Base-by-base conservation (phyloP, 192 early-diverging fungal genomes). In the Radiomyces spectabilis region DNA sequence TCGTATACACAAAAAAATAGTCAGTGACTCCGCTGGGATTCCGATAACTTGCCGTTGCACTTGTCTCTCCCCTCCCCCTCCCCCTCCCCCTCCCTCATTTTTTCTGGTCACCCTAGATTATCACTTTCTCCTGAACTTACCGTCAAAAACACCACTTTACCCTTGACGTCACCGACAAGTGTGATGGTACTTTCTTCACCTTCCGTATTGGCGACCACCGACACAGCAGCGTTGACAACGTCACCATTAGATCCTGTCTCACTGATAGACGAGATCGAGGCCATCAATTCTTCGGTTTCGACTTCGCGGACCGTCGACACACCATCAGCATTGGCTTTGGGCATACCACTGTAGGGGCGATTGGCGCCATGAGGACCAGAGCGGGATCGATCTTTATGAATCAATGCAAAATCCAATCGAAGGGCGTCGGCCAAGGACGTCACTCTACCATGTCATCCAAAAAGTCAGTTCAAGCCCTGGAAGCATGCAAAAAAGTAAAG, bases 161-260 rank as follows among this genome's bases (percentile, higher is more conserved):
- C 83, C 50, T 80, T 74, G 51, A 97, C 95, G 63, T 98, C 86
- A 42, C 95, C 97, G 6, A 98, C 93, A n/a, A 99, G 83, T 25
- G 65, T 67, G 34, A 61, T 67, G 30, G 53, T 59, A 24, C 59
- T 67, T 16, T 61, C 59, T 37, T 66, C 64, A 38, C 64, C 64
- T 40, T 59, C 57, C 5, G 43, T 66, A 38, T 59, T 57, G 26
- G 64, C 51, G 25, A 66, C 64, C 21, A 66, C 47, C 13, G 57
- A 60, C 12, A 66, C 64, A 21, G 64, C 64, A 49, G 64, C 64
- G 31, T 59, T 66, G 33, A 53, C 32, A 21, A 55, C 24, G 19
- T 62, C 60, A 12, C 39, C 52, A 62, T 62, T 62, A 19, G 40
- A 2, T 37, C 58, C 50, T 13, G 46, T 18, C 6, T 66, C 64